Percentiles rank a stretch among this genome's conserved stretches.
Conservation (phyloP, 2,329 filamentous ascomycete species). For the Dactylellina sp. region DNA sequence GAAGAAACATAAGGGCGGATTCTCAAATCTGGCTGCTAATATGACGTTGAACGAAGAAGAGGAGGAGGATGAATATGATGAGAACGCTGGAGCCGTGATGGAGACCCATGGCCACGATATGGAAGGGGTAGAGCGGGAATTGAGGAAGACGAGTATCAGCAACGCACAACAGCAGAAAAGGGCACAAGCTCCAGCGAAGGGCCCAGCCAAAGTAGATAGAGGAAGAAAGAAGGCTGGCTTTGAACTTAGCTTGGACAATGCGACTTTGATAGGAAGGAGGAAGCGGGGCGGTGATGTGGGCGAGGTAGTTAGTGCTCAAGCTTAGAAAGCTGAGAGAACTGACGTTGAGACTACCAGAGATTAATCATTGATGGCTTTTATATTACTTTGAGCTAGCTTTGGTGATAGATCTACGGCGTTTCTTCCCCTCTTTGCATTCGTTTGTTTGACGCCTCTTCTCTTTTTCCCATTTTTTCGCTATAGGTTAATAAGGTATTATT, state of each 20-base stretch:
- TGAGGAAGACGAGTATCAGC: slow-evolving; percentile 82
- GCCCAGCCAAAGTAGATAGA: slow-evolving; percentile 74
- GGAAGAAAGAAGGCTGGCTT: slow-evolving; percentile 82
- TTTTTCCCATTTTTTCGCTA: slow-evolving; percentile 11
- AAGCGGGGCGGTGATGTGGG: slow-evolving; percentile 63
- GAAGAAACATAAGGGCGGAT: slow-evolving; percentile 81
- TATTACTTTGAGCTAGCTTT: not conserved
- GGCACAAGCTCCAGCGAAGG: slow-evolving; percentile 67
- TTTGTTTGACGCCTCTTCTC: not conserved
- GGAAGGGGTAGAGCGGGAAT: slow-evolving; percentile 81
- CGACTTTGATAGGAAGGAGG: slow-evolving; percentile 83
- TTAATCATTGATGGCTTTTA: not conserved
- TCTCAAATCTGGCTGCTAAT: slow-evolving; percentile 75
- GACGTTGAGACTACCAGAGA: not conserved
- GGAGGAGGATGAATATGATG: slow-evolving; percentile 75
- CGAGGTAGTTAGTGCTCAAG: slow-evolving; percentile 47
- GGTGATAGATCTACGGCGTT: not conserved
- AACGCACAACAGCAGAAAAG: slow-evolving; percentile 15
- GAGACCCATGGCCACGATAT: slow-evolving; percentile 67
- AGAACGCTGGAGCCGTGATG: slow-evolving; percentile 71
- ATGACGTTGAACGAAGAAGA: slow-evolving; percentile 75
- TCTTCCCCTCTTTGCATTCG: not conserved
- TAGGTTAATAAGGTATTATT: slow-evolving; percentile 8
- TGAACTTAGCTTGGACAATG: slow-evolving; percentile 89
- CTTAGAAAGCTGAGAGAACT: slow-evolving; percentile 32